These are phyloP conservation scores for Parafenestella ontariensis DNA, from an alignment of 2,329 filamentous ascomycete genomes.

Conservation along the genomic window DNA sequence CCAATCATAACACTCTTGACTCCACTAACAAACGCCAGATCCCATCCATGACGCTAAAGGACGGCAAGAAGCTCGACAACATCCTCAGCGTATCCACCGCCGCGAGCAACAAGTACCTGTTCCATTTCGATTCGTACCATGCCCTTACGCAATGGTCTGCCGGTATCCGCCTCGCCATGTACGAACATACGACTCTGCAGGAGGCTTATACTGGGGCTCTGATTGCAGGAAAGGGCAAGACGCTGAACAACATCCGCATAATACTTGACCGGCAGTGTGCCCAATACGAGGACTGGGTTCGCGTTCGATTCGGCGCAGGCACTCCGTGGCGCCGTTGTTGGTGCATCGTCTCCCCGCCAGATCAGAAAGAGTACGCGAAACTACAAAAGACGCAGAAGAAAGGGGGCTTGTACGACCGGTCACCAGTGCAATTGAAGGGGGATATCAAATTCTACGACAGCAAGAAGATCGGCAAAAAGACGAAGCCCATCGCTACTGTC, in stretches of 20 bases:
- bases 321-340: slow-evolving; percentile 96
- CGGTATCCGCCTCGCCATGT: slow-evolving; percentile 91
- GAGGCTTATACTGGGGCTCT: slow-evolving; percentile 96
- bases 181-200: slow-evolving; percentile 88
- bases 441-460: slow-evolving; percentile 95
- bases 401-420: slow-evolving; percentile 81
- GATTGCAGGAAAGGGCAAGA: slow-evolving; percentile 91
- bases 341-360: slow-evolving; percentile 91
- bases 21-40: slow-evolving; percentile 42
- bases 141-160: slow-evolving; percentile 96
- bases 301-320: slow-evolving; percentile 93
- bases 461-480: slow-evolving; percentile 90
- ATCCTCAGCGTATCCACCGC: slow-evolving; percentile 96
- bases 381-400: slow-evolving; percentile 83
- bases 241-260: slow-evolving; percentile 84
- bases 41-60: slow-evolving; percentile 83
- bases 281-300: slow-evolving; percentile 88
- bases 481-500: slow-evolving; percentile 87
- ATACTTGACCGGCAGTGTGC: slow-evolving; percentile 84
- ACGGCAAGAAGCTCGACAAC: slow-evolving; percentile 86
- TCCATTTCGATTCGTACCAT: slow-evolving; percentile 95
- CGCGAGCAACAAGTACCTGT: slow-evolving; percentile 90
- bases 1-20: neutral
- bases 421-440: slow-evolving; percentile 75
- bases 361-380: slow-evolving; percentile 90